Conservation (phyloP, 164 flowering plant genomes). For the Nymphaea colorata region DNA sequence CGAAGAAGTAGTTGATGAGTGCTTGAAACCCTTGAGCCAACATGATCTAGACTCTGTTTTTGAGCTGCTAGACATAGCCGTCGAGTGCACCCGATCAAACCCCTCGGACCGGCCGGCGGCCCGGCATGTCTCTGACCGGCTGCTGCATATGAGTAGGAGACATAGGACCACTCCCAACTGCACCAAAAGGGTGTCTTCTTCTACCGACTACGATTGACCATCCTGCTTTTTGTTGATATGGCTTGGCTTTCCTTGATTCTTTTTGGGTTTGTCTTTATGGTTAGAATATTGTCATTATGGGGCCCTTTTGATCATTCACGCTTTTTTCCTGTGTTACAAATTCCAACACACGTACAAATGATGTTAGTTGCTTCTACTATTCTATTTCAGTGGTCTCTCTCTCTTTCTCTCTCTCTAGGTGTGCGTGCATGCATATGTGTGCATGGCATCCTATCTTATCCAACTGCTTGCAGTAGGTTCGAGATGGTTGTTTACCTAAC, state of each 20-base stretch:
- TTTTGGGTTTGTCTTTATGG: neutral
- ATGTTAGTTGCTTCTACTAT: neutral
- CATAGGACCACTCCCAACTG: slow-evolving; percentile 10
- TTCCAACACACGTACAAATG: neutral
- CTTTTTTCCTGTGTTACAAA: neutral
- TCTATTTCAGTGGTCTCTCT: too few relatives aligned
- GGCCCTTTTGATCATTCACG: neutral
- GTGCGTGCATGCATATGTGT: too few relatives aligned
- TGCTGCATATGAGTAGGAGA: slow-evolving; percentile 28
- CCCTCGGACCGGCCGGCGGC: slow-evolving; percentile 75
- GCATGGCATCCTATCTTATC: too few relatives aligned
- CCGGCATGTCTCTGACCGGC: slow-evolving; percentile 57
- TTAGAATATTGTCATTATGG: too few relatives aligned
- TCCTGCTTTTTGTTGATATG: neutral
- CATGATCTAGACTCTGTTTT: slow-evolving; percentile 54
- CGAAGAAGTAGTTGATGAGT: slow-evolving; percentile 34
- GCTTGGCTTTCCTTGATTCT: neutral
- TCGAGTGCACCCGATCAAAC: slow-evolving; percentile 71
- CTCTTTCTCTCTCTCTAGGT: neutral
- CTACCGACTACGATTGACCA: neutral
- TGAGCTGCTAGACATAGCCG: slow-evolving; percentile 71
- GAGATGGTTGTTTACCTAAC: too few relatives aligned
- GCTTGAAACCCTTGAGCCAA: slow-evolving; percentile 43
- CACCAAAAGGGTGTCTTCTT: slow-evolving; percentile 19
- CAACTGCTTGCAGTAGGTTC: too few relatives aligned